Conservation (phyloP, 495 filamentous ascomycete species). For the Penicillium lagena region DNA sequence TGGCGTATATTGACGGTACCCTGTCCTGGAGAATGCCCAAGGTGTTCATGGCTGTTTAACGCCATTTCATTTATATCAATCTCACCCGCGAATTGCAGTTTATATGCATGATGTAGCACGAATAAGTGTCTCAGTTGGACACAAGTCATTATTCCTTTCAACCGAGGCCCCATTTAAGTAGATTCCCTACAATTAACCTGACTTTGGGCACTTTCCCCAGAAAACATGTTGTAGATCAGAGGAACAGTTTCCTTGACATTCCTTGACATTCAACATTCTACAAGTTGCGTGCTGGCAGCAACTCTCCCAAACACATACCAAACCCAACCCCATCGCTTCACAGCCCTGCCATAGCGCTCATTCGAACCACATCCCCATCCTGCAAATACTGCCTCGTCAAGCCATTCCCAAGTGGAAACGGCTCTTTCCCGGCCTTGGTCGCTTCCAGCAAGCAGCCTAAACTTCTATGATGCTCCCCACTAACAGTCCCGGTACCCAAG, state of each 20-base stretch:
- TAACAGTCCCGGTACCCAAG: constrained; percentile 78
- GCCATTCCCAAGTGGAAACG: constrained; percentile 51
- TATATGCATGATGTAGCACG: no score
- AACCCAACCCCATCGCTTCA: constrained; percentile 62
- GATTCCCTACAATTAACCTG: no score
- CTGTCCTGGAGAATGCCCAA: background rate
- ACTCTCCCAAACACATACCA: constrained; percentile 42
- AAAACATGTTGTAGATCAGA: no score
- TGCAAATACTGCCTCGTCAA: constrained; percentile 57
- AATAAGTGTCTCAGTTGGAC: no score
- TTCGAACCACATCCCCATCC: constrained; percentile 69
- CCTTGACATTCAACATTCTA: background rate
- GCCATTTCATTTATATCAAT: no score
- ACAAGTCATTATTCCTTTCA: no score
- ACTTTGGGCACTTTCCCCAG: no score
- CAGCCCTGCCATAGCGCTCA: constrained; percentile 54
- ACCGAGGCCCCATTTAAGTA: no score
- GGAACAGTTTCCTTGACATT: no score
- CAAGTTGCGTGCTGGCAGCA: constrained; percentile 22
- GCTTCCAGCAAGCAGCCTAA: constrained; percentile 70
- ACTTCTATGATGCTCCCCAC: constrained; percentile 48
- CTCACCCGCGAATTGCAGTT: no score
- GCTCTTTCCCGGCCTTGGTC: constrained; percentile 54
- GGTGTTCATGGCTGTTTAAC: no score
- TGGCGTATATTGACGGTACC: constrained; percentile 1